phyloP scores from a whole-genome alignment of 305 asterid species.

The Coffea humblotiana region DNA sequence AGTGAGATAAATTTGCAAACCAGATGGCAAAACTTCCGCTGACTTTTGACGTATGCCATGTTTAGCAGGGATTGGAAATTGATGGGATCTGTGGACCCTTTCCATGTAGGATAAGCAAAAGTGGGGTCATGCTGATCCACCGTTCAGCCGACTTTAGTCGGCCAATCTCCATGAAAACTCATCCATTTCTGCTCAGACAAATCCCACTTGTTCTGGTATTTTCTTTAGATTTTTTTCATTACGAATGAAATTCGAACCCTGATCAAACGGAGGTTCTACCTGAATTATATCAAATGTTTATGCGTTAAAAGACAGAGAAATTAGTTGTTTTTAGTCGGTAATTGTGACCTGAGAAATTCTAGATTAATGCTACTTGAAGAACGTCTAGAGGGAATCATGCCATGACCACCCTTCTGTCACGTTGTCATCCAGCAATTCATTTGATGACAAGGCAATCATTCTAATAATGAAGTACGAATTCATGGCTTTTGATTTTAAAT shows the following conservation, averaged over 20 bases:
- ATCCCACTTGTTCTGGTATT: too few species aligned
- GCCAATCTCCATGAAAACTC: conserved; percentile 27
- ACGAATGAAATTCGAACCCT: too few species aligned
- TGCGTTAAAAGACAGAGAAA: neutral
- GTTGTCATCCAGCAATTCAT: neutral
- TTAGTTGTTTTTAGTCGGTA: neutral
- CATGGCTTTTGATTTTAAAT: neutral
- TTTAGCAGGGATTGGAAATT: neutral
- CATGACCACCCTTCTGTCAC: neutral
- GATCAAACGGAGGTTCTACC: neutral
- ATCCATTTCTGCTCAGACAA: neutral
- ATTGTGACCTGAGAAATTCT: neutral
- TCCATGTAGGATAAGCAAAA: conserved; percentile 8
- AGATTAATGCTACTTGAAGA: neutral
- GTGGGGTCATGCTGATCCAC: conserved; percentile 15
- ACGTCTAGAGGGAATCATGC: neutral
- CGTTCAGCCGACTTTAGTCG: conserved; percentile 34
- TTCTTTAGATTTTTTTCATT: too few species aligned
- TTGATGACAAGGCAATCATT: too few species aligned
- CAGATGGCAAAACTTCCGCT: neutral
- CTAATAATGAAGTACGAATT: neutral
- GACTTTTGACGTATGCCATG: neutral
- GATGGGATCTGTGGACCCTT: conserved; percentile 12
- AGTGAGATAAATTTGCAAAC: neutral
- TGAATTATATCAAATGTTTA: neutral